Base-by-base conservation (phyloP, 768 basidiomycete species). In the Mycena indigotica region DNA sequence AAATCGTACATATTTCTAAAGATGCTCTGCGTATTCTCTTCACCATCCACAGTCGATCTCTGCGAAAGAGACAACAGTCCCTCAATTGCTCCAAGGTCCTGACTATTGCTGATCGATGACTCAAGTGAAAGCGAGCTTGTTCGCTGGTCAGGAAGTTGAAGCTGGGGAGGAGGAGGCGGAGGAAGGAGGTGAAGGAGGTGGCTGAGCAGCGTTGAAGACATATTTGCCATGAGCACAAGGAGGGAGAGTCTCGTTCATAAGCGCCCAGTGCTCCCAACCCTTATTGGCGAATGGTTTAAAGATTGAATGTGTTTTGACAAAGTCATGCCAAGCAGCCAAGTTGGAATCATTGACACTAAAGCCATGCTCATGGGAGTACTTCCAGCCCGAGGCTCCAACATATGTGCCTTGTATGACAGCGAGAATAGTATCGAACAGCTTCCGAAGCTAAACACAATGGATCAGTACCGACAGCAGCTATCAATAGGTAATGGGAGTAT, bases 201-300 rank as follows among this genome's bases (percentile, higher is more conserved):
- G 1, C 3, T 21, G 17, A 13, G 45, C 53, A 28, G 52, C 30
- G n/a, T 53, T 53, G 40, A 44, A 44, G 52, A 53, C 52, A 29
- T 53, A 15, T n/a, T n/a, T 28, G 26, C 40, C 52, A 13, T 28
- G 38, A 4, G 38, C 52, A n/a, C 39, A 40, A 17, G 38, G 29
- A 21, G 49, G 55, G 26, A 56, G 25, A 23, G 50, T 50, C 13
- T 56, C 55, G 2, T 56, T 28, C 35, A 56, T 19, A 26, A 26
- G 25, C 25, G 49, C 55, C 19, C 48, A 56, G 17, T 50, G 24
- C 28, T 49, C 32, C 55, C 55, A 56, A 35, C 55, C 55, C 25
- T 50, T 50, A 21, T 25, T 50, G 4, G 49, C 55, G n/a, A 56
- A 56, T 2, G 49, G 55, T 39, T 56, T 56, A 38, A 56, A 56